Conservation (phyloP, 139 green algal genomes). For the Micractinium conductrix region DNA sequence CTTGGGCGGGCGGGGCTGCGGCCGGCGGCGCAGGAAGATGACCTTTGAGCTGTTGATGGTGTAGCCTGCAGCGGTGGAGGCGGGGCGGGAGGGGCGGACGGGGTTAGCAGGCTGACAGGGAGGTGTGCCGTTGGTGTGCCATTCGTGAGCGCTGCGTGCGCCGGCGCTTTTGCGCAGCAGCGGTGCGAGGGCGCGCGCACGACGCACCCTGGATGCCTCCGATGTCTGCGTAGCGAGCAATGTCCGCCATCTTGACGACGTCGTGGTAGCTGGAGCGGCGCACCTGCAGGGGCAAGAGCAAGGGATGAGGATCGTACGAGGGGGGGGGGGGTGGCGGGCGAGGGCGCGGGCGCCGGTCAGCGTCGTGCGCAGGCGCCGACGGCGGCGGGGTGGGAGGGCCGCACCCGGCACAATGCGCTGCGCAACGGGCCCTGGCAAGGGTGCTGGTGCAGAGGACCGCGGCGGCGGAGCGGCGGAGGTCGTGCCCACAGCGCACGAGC, state of each 20-base stretch:
- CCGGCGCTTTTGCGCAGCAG: background rate
- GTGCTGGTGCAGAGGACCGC: too few species aligned
- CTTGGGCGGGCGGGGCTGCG: conserved; percentile 68
- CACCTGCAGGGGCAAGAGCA: conserved; percentile 54
- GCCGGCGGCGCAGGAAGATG: conserved; percentile 79
- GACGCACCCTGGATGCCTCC: conserved; percentile 63
- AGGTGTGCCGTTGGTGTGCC: background rate
- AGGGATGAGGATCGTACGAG: too few species aligned
- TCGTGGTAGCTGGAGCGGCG: conserved; percentile 85
- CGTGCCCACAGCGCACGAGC: background rate
- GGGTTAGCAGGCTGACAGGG: background rate
- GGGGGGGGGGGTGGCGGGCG: background rate
- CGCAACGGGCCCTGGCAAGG: too few species aligned
- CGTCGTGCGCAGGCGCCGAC: background rate
- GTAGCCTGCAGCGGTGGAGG: conserved; percentile 5
- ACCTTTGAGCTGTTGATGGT: conserved; percentile 60
- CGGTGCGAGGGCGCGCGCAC: too few species aligned
- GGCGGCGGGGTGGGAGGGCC: too few species aligned
- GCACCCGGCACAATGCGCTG: conserved; percentile 2
- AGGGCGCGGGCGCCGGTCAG: background rate
- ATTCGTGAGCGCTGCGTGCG: background rate
- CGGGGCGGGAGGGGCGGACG: background rate
- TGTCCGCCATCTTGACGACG: conserved; percentile 79
- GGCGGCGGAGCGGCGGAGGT: too few species aligned
- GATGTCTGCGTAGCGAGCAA: conserved; percentile 63